These are phyloP conservation scores for Candida xiaguanensis DNA, from an alignment of 805 yeast species.

Conservation along the genomic window DNA sequence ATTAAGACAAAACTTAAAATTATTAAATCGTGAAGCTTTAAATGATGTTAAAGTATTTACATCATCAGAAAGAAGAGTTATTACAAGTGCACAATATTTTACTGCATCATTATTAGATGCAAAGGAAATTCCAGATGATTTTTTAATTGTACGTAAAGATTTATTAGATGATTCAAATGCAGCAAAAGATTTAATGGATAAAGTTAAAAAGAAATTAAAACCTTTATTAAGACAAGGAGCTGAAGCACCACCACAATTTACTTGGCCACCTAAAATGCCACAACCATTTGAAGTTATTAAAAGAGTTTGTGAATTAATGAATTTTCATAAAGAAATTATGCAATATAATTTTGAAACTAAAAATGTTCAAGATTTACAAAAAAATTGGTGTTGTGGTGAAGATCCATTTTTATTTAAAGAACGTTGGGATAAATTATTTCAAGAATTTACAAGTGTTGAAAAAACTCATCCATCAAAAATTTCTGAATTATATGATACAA, in stretches of 20 bases:
- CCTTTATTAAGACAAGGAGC: slow-evolving; percentile 93
- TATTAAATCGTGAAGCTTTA: slow-evolving; percentile 79
- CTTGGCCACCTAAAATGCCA: slow-evolving; percentile 99
- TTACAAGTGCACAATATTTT: slow-evolving; percentile 87
- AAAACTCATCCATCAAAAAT: slow-evolving; percentile 97
- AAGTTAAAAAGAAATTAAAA: slow-evolving; percentile 93
- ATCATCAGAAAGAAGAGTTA: slow-evolving; percentile 91
- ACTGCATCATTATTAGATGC: slow-evolving; percentile 70
- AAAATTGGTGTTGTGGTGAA: slow-evolving; percentile 94
- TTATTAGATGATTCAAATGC: slow-evolving; percentile 95
- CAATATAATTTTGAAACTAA: slow-evolving; percentile 68
- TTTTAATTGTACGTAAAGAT: slow-evolving; percentile 81
- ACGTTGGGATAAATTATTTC: slow-evolving; percentile 95
- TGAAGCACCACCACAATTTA: slow-evolving; percentile 94
- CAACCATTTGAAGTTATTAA: slow-evolving; percentile 93
- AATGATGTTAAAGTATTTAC: slow-evolving; percentile 85
- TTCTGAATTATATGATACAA: slow-evolving; percentile 93
- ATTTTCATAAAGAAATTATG: slow-evolving; percentile 81
- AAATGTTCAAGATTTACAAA: slow-evolving; percentile 66
- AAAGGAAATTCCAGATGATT: slow-evolving; percentile 62
- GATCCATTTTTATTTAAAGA: slow-evolving; percentile 87
- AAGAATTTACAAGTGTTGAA: slow-evolving; percentile 87
- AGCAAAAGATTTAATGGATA: slow-evolving; percentile 96
- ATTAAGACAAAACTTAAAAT: slow-evolving; percentile 83
- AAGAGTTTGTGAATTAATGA: slow-evolving; percentile 93